These are phyloP conservation scores for Tetracentron sinense DNA, from an alignment of 164 flowering plant genomes.

Conservation along the genomic window DNA sequence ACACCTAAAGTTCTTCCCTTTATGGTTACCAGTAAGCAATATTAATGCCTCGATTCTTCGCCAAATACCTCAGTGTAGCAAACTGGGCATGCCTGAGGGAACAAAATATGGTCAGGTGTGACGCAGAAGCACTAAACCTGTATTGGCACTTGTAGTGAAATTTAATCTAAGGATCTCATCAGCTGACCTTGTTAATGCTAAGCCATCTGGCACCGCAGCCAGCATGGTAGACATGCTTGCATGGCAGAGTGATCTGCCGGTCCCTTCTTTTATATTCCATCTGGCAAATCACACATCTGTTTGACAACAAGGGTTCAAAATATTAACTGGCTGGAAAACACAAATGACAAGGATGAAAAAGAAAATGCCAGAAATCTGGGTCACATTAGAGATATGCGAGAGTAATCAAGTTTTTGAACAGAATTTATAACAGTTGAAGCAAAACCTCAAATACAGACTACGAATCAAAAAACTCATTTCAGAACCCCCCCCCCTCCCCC, in stretches of 20 bases:
- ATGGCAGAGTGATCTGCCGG: slow-evolving; percentile 63
- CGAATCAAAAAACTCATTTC: too few species aligned
- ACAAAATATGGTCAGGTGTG: not conserved
- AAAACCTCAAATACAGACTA: not conserved
- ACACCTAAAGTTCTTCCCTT: not conserved
- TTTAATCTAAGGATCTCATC: not conserved
- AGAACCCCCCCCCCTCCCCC: too few species aligned
- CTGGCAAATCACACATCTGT: slow-evolving; percentile 90
- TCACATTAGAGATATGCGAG: not conserved
- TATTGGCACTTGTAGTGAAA: not conserved
- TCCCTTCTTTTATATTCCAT: slow-evolving; percentile 81
- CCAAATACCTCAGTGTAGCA: slow-evolving; percentile 68
- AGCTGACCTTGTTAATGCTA: slow-evolving; percentile 77
- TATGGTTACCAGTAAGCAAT: not conserved
- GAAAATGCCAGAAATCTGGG: not conserved
- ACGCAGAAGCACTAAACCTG: not conserved
- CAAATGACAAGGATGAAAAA: too few species aligned
- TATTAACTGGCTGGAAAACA: not conserved
- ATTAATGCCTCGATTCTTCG: slow-evolving; percentile 29
- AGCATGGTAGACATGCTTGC: slow-evolving; percentile 76
- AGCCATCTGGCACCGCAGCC: slow-evolving; percentile 79
- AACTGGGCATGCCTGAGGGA: slow-evolving; percentile 62
- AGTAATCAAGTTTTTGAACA: not conserved
- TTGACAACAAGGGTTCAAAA: slow-evolving; percentile 2
- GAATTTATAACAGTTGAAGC: not conserved